phyloP scores from a whole-genome alignment of 1,284 basidiomycete species.

The Cryptococcus depauperatus region DNA sequence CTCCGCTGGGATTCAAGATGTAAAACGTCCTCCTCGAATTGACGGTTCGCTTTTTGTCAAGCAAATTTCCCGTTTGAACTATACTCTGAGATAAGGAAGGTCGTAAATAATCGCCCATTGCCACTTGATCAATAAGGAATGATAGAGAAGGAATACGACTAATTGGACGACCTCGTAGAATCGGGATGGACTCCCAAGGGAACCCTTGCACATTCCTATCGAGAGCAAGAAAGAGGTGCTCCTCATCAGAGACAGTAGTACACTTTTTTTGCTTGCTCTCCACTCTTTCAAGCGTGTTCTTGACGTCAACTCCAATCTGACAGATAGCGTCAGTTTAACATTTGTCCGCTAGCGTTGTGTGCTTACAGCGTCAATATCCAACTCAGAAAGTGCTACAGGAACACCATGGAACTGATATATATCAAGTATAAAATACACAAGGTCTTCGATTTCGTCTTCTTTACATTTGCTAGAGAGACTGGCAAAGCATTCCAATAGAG shows the following conservation, averaged over 20 bases:
- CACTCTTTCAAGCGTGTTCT: slow-evolving; percentile 60
- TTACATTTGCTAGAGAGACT: slow-evolving; percentile 68
- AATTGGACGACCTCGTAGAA: slow-evolving; percentile 71
- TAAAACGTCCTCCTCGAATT: slow-evolving; percentile 68
- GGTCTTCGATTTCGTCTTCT: slow-evolving; percentile 91
- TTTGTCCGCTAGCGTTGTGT: not conserved
- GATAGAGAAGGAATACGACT: slow-evolving; percentile 83
- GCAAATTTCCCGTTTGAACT: not conserved
- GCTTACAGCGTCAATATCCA: slow-evolving; percentile 76
- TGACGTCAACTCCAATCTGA: slow-evolving; percentile 42
- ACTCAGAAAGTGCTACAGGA: slow-evolving; percentile 79
- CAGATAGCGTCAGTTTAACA: not conserved
- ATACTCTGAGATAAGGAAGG: slow-evolving; percentile 12
- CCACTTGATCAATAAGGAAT: slow-evolving; percentile 75
- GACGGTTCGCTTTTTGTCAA: slow-evolving; percentile 47
- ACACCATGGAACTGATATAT: slow-evolving; percentile 88
- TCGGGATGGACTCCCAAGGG: slow-evolving; percentile 94
- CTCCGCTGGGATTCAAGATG: slow-evolving; percentile 86
- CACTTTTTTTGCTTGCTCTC: slow-evolving; percentile 31
- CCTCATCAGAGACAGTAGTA: slow-evolving; percentile 17
- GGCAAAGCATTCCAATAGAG: slow-evolving; percentile 75
- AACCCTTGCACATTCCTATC: slow-evolving; percentile 84
- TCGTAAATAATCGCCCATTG: slow-evolving; percentile 50
- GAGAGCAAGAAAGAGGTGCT: slow-evolving; percentile 78
- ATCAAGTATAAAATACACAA: slow-evolving; percentile 89